A percentile compares a stretch with the other conserved stretches of the same genome.
Evolutionary conservation across 768 basidiomycete species (phyloP).

Genomic region (Trametes sanguinea): DNA sequence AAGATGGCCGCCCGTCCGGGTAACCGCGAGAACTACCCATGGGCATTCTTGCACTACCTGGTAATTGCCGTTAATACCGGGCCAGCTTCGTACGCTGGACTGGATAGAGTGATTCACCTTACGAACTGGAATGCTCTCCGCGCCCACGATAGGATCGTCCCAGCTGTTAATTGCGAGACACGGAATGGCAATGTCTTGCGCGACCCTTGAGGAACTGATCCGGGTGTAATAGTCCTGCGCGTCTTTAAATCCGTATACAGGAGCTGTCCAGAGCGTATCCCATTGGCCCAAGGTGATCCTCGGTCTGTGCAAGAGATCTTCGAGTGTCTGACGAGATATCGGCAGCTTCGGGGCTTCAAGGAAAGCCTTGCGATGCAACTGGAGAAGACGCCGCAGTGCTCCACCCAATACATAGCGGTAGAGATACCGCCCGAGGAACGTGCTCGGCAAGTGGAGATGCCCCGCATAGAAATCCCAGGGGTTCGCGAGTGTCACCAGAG

Average conservation of each 20-base stretch:
- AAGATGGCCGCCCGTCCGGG: constrained; percentile 27
- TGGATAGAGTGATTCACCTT: constrained; percentile 12
- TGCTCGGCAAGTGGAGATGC: constrained; percentile 14
- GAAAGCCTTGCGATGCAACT: constrained; percentile 22
- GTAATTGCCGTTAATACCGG: not conserved
- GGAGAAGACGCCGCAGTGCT: constrained; percentile 23
- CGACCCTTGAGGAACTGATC: constrained; percentile 20
- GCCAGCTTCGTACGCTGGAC: not conserved
- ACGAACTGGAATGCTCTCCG: constrained; percentile 10
- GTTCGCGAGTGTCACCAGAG: constrained; percentile 27
- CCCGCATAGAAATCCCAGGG: constrained; percentile 28
- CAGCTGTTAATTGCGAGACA: constrained; percentile 25
- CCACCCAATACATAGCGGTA: constrained; percentile 28
- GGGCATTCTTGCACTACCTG: constrained; percentile 20
- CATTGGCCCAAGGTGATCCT: constrained; percentile 20
- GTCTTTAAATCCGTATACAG: constrained; percentile 23
- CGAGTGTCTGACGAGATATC: constrained; percentile 1
- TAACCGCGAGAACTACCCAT: constrained; percentile 25
- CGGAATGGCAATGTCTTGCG: constrained; percentile 21
- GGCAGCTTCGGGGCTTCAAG: constrained; percentile 4
- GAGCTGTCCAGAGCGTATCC: constrained; percentile 20
- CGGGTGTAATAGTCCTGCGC: constrained; percentile 24
- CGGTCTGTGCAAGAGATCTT: constrained; percentile 12
- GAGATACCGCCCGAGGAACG: constrained; percentile 16
- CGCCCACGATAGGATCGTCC: constrained; percentile 27